Conservation (phyloP, 176 grass and related monocot species). For the Aegilops longissima region DNA sequence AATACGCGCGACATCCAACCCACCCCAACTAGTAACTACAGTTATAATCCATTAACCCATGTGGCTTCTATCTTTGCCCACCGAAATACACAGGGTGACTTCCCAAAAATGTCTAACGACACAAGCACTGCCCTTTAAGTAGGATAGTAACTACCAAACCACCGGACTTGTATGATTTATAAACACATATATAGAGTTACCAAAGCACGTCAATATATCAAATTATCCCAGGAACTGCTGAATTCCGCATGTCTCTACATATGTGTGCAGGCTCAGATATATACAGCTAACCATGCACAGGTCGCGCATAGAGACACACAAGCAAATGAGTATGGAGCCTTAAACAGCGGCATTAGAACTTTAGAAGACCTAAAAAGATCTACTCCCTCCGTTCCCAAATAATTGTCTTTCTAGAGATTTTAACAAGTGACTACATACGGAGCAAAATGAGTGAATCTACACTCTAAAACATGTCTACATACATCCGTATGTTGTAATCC, state of each 20-base stretch:
- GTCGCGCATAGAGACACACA: neutral
- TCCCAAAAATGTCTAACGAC: conserved; percentile 3
- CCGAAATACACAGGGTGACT: neutral
- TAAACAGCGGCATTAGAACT: neutral
- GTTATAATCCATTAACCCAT: neutral
- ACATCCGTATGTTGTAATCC: too few relatives aligned
- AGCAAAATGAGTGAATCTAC: too few relatives aligned
- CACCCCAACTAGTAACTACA: neutral
- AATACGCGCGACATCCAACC: neutral
- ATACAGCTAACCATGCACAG: conserved; percentile 4
- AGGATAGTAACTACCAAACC: neutral
- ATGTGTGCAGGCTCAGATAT: neutral
- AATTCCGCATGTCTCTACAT: neutral
- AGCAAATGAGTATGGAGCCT: neutral
- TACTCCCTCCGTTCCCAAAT: neutral
- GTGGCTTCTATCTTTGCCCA: neutral
- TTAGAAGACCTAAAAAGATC: neutral
- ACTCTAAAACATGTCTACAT: too few relatives aligned
- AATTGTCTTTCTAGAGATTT: too few relatives aligned
- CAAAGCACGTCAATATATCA: neutral
- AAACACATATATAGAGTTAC: neutral
- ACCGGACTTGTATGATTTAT: neutral
- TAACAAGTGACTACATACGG: too few relatives aligned
- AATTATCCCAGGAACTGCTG: neutral
- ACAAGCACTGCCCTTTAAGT: neutral